Percentiles rank a stretch among this genome's conserved stretches.
phyloP scores from a whole-genome alignment of 208 protist species.

The Leishmania major region DNA sequence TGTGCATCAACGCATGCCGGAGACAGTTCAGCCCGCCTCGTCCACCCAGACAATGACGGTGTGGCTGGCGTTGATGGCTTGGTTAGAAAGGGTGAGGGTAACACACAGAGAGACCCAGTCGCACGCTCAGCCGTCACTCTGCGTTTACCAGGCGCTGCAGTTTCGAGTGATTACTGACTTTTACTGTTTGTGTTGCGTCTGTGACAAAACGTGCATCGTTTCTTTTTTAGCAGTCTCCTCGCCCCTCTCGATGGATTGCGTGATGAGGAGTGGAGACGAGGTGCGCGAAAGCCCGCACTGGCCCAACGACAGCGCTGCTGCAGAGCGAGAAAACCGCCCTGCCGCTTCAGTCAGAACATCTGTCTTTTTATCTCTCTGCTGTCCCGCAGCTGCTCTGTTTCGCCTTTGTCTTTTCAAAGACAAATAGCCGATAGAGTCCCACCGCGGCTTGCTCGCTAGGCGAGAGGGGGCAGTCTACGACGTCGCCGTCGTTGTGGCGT shows the following conservation, averaged over 20 bases:
- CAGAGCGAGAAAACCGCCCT: background rate
- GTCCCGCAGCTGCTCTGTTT: background rate
- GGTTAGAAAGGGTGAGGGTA: background rate
- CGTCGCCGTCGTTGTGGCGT: conserved; percentile 26
- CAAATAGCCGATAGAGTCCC: conserved; percentile 61
- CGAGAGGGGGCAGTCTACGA: conserved; percentile 30
- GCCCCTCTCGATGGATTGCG: background rate
- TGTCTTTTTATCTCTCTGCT: background rate
- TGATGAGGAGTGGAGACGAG: background rate
- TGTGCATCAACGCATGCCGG: background rate
- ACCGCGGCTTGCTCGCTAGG: conserved; percentile 50
- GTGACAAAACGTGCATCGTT: background rate
- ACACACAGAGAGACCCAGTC: background rate
- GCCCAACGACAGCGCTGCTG: background rate
- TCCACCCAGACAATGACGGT: background rate
- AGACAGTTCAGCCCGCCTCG: background rate
- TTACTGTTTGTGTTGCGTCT: background rate
- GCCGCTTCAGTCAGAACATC: background rate
- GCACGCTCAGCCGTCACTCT: background rate
- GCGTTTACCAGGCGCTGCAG: background rate
- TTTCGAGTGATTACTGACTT: background rate
- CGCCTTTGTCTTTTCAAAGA: conserved; percentile 52
- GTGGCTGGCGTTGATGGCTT: background rate
- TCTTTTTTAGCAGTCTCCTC: background rate
- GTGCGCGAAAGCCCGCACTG: background rate